phyloP scores from a whole-genome alignment of 345 rosid genomes.

The Diplotaxis tenuifolia region DNA sequence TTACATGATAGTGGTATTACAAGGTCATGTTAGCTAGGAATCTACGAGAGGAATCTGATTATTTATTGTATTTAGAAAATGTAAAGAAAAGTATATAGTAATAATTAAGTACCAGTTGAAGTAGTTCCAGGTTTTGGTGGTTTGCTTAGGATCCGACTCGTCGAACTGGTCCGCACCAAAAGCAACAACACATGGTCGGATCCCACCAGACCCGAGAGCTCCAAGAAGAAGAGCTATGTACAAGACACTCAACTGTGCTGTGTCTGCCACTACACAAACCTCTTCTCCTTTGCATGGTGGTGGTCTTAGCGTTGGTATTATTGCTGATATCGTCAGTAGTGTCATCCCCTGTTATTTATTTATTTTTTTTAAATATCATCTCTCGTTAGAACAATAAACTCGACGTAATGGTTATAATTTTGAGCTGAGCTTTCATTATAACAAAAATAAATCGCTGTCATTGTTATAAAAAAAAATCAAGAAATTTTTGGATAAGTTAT shows the following conservation, averaged over 20 bases:
- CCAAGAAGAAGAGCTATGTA: conserved; percentile 64
- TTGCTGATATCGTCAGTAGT: conserved; percentile 65
- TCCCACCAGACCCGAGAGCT: conserved; percentile 84
- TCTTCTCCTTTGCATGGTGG: conserved; percentile 59
- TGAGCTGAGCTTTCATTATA: background rate
- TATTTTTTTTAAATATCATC: background rate
- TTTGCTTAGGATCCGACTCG: conserved; percentile 63
- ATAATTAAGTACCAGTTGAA: conserved; percentile 76
- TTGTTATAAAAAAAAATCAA: background rate
- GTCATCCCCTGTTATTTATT: conserved; percentile 69
- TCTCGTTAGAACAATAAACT: background rate
- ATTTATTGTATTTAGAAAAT: background rate
- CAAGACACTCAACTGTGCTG: conserved; percentile 56
- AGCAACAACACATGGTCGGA: conserved; percentile 83
- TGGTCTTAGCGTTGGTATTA: conserved; percentile 67
- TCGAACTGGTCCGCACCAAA: conserved; percentile 90
- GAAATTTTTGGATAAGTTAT: too few species aligned
- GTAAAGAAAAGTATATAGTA: background rate
- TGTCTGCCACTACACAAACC: conserved; percentile 61
- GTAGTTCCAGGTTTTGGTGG: conserved; percentile 64
- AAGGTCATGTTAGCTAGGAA: conserved; percentile 15
- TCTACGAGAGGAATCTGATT: background rate
- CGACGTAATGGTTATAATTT: background rate
- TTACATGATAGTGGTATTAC: background rate
- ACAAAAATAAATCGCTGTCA: background rate